Evolutionary conservation across 192 early-diverging fungal species (phyloP).

Genomic region (Obelidium mucronatum): DNA sequence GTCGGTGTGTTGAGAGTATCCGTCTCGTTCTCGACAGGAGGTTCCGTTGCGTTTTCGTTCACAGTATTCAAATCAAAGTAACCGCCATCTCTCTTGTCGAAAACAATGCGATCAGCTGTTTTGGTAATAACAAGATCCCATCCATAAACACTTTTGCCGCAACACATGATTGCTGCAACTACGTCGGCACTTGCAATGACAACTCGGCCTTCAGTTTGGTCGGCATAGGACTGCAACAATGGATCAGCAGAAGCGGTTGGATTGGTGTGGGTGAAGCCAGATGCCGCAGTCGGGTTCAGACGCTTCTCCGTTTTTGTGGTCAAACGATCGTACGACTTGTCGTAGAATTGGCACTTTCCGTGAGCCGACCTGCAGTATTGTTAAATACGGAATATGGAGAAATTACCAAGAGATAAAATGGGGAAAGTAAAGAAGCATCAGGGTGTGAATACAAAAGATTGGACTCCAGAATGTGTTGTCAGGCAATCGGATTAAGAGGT

Average conservation of each 20-base stretch:
- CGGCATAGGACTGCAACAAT: constrained; percentile 61
- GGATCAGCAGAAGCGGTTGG: constrained; percentile 89
- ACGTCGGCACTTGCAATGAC: constrained; percentile 94
- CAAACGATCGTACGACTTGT: constrained; percentile 86
- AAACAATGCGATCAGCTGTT: constrained; percentile 77
- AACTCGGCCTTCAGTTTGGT: constrained; percentile 52
- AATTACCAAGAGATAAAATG: background rate
- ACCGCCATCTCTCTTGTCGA: constrained; percentile 92
- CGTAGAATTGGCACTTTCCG: constrained; percentile 78
- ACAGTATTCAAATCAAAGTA: constrained; percentile 87
- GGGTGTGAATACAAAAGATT: constrained; percentile 40
- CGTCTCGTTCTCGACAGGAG: constrained; percentile 92
- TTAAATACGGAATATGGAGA: constrained; percentile 16
- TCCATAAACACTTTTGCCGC: constrained; percentile 87
- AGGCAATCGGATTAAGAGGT: constrained; percentile 33
- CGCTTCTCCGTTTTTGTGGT: constrained; percentile 77
- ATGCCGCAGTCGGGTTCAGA: constrained; percentile 59
- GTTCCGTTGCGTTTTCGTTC: constrained; percentile 94
- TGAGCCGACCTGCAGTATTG: constrained; percentile 64
- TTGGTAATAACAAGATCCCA: constrained; percentile 97
- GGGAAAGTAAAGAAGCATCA: background rate
- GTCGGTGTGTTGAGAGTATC: constrained; percentile 86
- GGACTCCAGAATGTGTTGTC: constrained; percentile 21
- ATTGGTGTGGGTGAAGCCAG: constrained; percentile 74
- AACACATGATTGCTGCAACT: constrained; percentile 91